Evolutionary conservation across 345 rosid species (phyloP), one percentile per base, ranked within the genome.

Genomic region (Theobroma cacao): DNA sequence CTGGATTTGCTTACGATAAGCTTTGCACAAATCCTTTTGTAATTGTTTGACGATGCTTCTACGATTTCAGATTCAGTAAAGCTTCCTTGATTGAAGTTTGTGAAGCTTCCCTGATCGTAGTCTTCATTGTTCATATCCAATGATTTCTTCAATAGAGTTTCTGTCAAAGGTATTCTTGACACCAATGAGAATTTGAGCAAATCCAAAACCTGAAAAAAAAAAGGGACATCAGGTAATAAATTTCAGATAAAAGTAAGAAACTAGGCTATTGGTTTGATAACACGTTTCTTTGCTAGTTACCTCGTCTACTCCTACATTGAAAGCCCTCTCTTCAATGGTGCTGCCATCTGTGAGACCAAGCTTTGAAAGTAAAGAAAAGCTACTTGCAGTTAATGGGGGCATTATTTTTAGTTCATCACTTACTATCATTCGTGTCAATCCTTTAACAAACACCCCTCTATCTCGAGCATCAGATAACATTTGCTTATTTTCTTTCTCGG

Each of bases 1-100:
- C 28, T 72, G 10, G 84, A 77, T 80, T 82, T 85, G 77, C 82
- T 78, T 0, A 75, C 1, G 0, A 55, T 4, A 34, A 81, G 79
- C 59, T 43, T 78, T 6, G 65, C 67, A 14, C 17, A 2, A 31
- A 74, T 73, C 36, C 40, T 41, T 24, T 9, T 6, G 34, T 40
- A n/a, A 11, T 2, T 18, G 52, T 71, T 56, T 40, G 65, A 24
- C 59, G 55, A 45, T 10, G 20, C 13, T 14, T 18, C 73, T 58
- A 7, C 36, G 1, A 7, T 14, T 41, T 7, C 12, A 74, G 1
- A 15, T 11, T 7, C 53, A 4, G 4, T 6, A 15, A 24, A 79
- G 45, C 22, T 62, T 14, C 43, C 45, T 0, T 22, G 4, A 38
- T 6, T 28, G 18, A 74, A 58, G 3, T 53, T n/a, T 5, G 58